Evolutionary conservation across 1,284 basidiomycete species (phyloP), one percentile per base, ranked within the genome.

Genomic region (Somion occarium): DNA sequence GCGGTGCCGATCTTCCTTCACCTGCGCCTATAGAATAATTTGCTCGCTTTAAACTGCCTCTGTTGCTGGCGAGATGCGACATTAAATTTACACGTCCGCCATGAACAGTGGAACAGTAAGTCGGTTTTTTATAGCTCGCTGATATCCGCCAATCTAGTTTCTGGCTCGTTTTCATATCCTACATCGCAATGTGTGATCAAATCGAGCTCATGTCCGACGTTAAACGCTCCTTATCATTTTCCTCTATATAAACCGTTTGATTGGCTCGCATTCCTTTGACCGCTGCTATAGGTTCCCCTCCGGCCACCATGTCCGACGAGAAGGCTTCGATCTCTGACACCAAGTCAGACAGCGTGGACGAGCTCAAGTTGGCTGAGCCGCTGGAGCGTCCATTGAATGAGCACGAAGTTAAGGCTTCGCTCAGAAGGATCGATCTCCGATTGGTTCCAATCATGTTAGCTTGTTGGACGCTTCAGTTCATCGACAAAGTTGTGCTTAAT

Each of bases 391-490:
- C 30, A 7, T 15, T 34, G 30, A 7, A 7, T 7, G 7, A 7
- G 7, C 7, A 34, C 7, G 30, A 34, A 15, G 15, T 15, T 7
- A 34, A 34, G 30, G 30, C 39, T 5, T 19, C 18, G 39, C 27
- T 51, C 19, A 43, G 50, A 5, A 46, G 44, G 26, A 38, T 51
- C 5, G 50, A 51, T 43, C 24, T 24, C 9, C 43, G 50, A 2
- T 44, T 51, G n/a, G 41, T 46, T 25, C 50, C 50, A 2, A 45
- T 51, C 44, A 51, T 51, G 50, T 34, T 51, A 4, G 43, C 50
- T 5, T 51, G 50, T 25, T 51, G 44, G 20, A 51, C 50, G 12
- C 50, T 51, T 5, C 50, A 51, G 26, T 51, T 51, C 44, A 46
- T 51, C 44, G 50, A 51, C 44, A 51, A 51, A 23, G 50, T 18